A percentile compares a stretch with the other conserved stretches of the same genome.
These are phyloP conservation scores for Aureobasidium sp. DNA, from an alignment of 2,329 filamentous ascomycete species.

Conservation along the genomic window DNA sequence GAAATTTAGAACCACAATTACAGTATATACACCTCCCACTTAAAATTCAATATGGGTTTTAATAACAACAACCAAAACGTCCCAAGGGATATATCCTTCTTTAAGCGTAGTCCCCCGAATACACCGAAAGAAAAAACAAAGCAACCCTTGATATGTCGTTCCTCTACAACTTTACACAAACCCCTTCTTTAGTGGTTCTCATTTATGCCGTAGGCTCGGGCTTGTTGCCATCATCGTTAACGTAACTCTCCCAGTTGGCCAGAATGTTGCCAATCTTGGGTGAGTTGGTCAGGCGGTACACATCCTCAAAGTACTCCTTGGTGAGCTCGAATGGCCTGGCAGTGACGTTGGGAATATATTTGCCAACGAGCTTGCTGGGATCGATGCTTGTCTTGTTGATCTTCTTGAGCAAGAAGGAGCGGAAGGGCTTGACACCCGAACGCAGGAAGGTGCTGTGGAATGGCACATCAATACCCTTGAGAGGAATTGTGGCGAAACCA, in stretches of 20 bases:
- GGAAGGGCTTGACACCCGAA: constrained; percentile 97
- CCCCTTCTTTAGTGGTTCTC: neutral
- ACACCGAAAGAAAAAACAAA: neutral
- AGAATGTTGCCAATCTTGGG: constrained; percentile 68
- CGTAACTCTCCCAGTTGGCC: constrained; percentile 60
- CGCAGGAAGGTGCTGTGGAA: constrained; percentile 99
- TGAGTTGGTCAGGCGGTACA: constrained; percentile 84
- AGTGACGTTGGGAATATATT: constrained; percentile 99
- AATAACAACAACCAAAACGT: constrained; percentile 6
- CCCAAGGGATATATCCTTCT: constrained; percentile 4
- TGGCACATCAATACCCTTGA: constrained; percentile 94
- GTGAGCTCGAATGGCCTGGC: constrained; percentile 91
- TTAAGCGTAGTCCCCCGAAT: constrained; percentile 8
- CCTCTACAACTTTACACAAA: constrained; percentile 7
- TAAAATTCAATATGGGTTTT: constrained; percentile 5
- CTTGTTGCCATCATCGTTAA: constrained; percentile 24
- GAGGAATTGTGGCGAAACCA: constrained; percentile 92
- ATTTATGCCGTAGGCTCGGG: constrained; percentile 3
- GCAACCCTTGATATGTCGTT: constrained; percentile 7
- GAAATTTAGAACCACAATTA: constrained; percentile 9
- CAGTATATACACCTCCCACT: constrained; percentile 5
- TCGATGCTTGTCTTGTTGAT: constrained; percentile 99
- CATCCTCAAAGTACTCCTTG: constrained; percentile 99
- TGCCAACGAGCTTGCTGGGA: constrained; percentile 90
- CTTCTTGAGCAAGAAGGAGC: constrained; percentile 97